Conservation (phyloP, 2,329 filamentous ascomycete species). For the Fusarium incarnatum region DNA sequence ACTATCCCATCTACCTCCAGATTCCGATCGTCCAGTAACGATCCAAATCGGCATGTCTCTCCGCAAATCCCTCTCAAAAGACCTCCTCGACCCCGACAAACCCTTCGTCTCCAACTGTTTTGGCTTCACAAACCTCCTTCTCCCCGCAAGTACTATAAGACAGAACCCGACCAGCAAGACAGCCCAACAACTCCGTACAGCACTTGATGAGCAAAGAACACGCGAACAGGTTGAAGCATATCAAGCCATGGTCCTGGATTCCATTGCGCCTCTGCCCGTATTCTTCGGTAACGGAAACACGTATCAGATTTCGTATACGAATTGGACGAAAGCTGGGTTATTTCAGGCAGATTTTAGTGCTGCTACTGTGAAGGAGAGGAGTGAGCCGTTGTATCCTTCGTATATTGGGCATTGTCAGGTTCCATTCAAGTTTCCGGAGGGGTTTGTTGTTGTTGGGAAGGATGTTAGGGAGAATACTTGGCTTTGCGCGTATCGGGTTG, state of each 20-base stretch:
- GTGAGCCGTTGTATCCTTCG: not conserved
- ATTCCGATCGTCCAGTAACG: not conserved
- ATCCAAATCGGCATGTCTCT: slow-evolving; percentile 24
- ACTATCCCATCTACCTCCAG: not conserved
- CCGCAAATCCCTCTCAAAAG: not conserved
- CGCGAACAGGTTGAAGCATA: not conserved
- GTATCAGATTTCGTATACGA: not conserved
- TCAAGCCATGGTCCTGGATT: not conserved
- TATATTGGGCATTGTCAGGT: not conserved
- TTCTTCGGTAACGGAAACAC: not conserved
- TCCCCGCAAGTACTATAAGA: not conserved
- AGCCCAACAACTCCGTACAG: not conserved
- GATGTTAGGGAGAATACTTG: slow-evolving; percentile 21
- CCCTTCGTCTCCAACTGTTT: not conserved
- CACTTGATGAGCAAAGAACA: not conserved
- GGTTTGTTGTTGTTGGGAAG: slow-evolving; percentile 22
- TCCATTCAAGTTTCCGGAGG: slow-evolving; percentile 10
- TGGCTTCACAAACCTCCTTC: not conserved
- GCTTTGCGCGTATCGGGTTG: slow-evolving; percentile 21
- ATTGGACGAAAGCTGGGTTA: not conserved
- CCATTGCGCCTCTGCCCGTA: not conserved
- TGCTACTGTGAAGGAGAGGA: rapidly evolving
- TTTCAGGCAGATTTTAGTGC: not conserved
- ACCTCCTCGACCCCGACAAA: not conserved
- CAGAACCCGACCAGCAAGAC: not conserved